phyloP scores from a whole-genome alignment of 208 protist genomes.

The Leptomonas pyrrhocoris region DNA sequence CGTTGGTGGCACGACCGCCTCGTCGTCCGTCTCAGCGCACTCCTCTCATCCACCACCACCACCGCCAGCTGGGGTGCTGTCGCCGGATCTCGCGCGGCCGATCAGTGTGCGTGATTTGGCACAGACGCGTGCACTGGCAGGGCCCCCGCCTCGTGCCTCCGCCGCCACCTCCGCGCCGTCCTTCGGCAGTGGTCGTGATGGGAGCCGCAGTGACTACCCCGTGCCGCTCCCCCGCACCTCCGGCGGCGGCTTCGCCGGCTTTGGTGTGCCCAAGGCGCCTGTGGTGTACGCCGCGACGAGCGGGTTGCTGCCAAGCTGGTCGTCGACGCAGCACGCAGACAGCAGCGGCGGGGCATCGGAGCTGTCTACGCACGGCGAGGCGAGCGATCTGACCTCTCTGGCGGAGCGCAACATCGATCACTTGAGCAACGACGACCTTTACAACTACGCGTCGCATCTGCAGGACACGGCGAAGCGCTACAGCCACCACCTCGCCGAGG shows the following conservation, averaged over 20 bases:
- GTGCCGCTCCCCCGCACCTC: background rate
- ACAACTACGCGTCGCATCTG: slow-evolving; percentile 53
- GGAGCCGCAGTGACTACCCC: background rate
- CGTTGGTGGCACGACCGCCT: background rate
- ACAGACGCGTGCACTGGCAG: slow-evolving; percentile 16
- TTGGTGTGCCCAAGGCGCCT: slow-evolving; percentile 19
- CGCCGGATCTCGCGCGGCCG: slow-evolving; percentile 40
- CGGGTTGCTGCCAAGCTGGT: slow-evolving; percentile 7
- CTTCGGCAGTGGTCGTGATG: background rate
- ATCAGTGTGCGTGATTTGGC: slow-evolving; percentile 59
- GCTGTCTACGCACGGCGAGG: slow-evolving; percentile 3
- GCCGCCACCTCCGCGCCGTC: background rate
- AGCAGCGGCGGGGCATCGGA: background rate
- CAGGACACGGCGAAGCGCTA: slow-evolving; percentile 45
- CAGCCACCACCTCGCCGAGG: slow-evolving; percentile 39
- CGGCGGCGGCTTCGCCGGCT: slow-evolving; percentile 16
- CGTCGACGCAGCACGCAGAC: background rate
- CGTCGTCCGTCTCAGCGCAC: background rate
- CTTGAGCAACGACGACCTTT: slow-evolving; percentile 52
- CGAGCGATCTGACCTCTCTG: slow-evolving; percentile 35
- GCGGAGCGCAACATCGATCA: slow-evolving; percentile 34
- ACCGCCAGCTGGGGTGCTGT: slow-evolving; percentile 18
- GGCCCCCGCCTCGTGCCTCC: slow-evolving; percentile 2
- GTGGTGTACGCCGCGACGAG: slow-evolving; percentile 42
- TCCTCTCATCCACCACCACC: slow-evolving; percentile 1